phyloP scores from a whole-genome alignment of 805 yeast species.

The Pichia heedii region DNA sequence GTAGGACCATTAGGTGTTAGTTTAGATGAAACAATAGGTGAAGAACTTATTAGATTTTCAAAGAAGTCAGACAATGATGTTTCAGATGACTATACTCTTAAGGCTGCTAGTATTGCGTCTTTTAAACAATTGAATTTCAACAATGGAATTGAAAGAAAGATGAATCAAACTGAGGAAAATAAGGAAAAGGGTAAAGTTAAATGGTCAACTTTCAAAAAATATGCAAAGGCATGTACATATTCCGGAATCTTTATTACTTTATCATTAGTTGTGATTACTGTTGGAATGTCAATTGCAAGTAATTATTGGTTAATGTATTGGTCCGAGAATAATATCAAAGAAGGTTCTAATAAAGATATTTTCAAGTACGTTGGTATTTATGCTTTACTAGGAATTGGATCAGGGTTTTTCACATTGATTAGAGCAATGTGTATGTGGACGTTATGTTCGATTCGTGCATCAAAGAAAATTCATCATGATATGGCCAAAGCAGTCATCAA shows the following conservation, averaged over 20 bases:
- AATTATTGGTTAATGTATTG: constrained; percentile 62
- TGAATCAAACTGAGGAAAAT: constrained; percentile 42
- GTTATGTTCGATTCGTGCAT: constrained; percentile 47
- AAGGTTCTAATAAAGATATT: constrained; percentile 36
- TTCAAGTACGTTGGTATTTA: constrained; percentile 43
- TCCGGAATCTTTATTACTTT: constrained; percentile 37
- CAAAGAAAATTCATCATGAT: constrained; percentile 43
- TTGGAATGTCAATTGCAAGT: constrained; percentile 30
- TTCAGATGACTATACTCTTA: constrained; percentile 25
- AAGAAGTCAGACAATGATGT: constrained; percentile 10
- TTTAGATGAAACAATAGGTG: constrained; percentile 12
- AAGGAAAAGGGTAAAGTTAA: constrained; percentile 55
- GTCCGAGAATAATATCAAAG: constrained; percentile 46
- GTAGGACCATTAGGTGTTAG: constrained; percentile 10
- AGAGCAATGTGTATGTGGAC: constrained; percentile 40
- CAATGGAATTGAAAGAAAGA: constrained; percentile 22
- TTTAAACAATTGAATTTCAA: constrained; percentile 33
- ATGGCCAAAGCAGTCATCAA: constrained; percentile 47
- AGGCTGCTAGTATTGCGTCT: constrained; percentile 60
- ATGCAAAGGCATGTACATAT: constrained; percentile 51
- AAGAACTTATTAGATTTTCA: constrained; percentile 11
- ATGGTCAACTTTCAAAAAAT: constrained; percentile 41
- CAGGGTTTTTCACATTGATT: constrained; percentile 39
- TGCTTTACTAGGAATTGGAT: constrained; percentile 44
- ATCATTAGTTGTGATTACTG: constrained; percentile 24